Conservation (phyloP, 257 asterid genomes). For the Solanum habrochaites region DNA sequence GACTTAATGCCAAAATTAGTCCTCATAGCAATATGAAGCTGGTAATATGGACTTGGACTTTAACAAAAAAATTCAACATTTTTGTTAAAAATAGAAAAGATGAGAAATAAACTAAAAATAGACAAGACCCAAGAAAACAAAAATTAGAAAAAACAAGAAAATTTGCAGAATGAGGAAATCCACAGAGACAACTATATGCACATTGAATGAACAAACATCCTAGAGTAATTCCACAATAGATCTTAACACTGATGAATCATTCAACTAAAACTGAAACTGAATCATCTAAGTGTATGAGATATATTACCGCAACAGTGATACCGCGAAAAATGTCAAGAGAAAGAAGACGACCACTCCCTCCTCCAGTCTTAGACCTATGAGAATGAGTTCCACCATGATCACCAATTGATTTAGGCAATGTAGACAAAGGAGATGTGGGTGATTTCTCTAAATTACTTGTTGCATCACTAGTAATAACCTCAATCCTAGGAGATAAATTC, state of each 20-base stretch:
- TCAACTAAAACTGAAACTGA: neutral
- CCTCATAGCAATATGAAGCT: neutral
- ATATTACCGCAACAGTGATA: constrained; percentile 35
- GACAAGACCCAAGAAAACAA: neutral
- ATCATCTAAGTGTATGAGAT: neutral
- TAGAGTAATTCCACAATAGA: neutral
- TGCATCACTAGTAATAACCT: neutral
- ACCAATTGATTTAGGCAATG: neutral
- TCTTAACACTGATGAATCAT: neutral
- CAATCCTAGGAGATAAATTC: neutral
- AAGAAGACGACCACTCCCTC: constrained; percentile 18
- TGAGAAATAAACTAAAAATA: neutral
- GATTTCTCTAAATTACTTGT: neutral
- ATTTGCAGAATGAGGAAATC: neutral
- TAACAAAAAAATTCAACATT: neutral
- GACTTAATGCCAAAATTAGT: neutral
- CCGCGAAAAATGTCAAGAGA: constrained; percentile 59
- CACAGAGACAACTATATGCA: neutral
- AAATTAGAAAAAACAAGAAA: neutral
- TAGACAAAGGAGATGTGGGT: neutral
- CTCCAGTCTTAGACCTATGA: neutral
- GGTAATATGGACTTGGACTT: neutral
- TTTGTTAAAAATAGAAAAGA: neutral
- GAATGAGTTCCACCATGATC: neutral
- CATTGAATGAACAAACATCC: neutral